phyloP scores from a whole-genome alignment of 2,329 filamentous ascomycete genomes.

The Aspergillus sp. region DNA sequence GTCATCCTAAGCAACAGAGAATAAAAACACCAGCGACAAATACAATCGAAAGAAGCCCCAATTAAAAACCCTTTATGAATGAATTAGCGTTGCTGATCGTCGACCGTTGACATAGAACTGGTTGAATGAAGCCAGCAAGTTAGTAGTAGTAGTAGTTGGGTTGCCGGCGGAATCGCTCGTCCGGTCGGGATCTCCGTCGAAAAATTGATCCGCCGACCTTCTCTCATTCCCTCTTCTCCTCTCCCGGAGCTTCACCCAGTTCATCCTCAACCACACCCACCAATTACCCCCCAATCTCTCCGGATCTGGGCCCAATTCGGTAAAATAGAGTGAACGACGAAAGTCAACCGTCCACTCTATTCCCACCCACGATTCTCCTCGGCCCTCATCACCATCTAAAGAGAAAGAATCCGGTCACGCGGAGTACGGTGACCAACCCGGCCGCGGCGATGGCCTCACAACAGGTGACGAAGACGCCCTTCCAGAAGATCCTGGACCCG shows the following conservation, averaged over 20 bases:
- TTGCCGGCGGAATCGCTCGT: conserved; percentile 6
- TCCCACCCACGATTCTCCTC: too few species aligned
- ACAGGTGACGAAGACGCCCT: conserved; percentile 17
- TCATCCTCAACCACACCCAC: conserved; percentile 14
- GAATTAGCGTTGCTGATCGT: too few species aligned
- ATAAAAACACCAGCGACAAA: too few species aligned
- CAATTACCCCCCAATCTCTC: neutral
- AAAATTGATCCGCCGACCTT: conserved; percentile 38
- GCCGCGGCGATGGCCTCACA: conserved; percentile 41
- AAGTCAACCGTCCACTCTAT: neutral
- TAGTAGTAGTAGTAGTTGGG: too few species aligned
- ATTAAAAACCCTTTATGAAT: too few species aligned
- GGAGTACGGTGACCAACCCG: conserved; percentile 13
- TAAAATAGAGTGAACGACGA: conserved; percentile 22
- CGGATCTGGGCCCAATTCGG: conserved; percentile 13
- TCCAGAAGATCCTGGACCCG: conserved; percentile 42
- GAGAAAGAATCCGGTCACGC: too few species aligned
- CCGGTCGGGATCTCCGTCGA: conserved; percentile 32
- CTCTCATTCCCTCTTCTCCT: conserved; percentile 17
- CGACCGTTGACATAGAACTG: too few species aligned
- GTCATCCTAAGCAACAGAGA: conserved; percentile 22
- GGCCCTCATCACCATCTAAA: neutral
- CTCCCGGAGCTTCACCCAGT: neutral
- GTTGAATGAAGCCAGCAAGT: too few species aligned
- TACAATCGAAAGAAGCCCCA: too few species aligned